Evolutionary conservation across 1,139 yeast species (phyloP).

Genomic region (Diutina mesorugosa): DNA sequence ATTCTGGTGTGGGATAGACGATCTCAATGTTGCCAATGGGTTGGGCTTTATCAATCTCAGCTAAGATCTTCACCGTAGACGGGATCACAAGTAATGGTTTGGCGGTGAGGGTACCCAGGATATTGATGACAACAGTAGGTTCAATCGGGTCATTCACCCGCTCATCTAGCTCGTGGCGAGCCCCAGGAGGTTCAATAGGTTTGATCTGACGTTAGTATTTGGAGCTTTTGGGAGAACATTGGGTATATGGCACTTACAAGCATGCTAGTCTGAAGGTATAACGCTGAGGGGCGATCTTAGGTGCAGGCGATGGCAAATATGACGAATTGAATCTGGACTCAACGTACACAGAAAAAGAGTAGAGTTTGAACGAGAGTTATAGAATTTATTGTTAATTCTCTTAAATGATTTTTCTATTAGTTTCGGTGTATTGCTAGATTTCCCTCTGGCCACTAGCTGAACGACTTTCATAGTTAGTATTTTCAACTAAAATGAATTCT

Average conservation of each 20-base stretch:
- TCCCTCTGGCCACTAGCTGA: too few species aligned
- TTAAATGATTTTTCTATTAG: too few species aligned
- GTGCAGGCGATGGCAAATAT: neutral
- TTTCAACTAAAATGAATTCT: too few species aligned
- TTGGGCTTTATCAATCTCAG: neutral
- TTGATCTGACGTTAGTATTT: neutral
- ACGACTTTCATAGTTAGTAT: too few species aligned
- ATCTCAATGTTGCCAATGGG: neutral
- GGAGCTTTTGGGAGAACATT: neutral
- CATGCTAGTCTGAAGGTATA: neutral
- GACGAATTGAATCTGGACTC: neutral
- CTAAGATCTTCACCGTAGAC: neutral
- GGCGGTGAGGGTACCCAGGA: neutral
- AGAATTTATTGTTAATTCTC: too few species aligned
- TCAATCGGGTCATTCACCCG: neutral
- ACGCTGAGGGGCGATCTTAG: neutral
- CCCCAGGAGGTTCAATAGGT: neutral
- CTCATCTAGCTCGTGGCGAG: slow-evolving; percentile 1
- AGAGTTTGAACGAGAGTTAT: neutral
- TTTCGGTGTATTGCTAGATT: too few species aligned
- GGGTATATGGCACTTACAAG: neutral
- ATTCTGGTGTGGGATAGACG: neutral
- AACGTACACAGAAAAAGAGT: too few species aligned
- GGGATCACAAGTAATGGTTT: neutral
- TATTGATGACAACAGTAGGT: neutral